Evolutionary conservation across 208 protist genomes (phyloP).

Genomic region (Phytomonas francai): DNA sequence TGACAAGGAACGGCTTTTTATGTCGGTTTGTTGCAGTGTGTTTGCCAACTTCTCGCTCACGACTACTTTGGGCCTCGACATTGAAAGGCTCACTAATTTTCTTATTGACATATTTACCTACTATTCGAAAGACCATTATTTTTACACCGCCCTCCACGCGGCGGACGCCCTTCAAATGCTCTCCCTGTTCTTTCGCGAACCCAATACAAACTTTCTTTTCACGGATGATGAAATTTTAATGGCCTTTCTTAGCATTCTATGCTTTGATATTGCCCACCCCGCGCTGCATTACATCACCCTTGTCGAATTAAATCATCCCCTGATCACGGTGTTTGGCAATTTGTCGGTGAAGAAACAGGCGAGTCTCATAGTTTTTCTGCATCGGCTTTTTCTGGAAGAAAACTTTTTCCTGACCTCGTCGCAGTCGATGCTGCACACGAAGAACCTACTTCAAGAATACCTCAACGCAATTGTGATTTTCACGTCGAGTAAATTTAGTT

Average conservation of each 20-base stretch:
- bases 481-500: slow-evolving; percentile 22
- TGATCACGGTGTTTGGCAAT: slow-evolving; percentile 66
- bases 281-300: slow-evolving; percentile 72
- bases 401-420: slow-evolving; percentile 36
- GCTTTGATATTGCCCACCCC: slow-evolving; percentile 71
- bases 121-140: slow-evolving; percentile 57
- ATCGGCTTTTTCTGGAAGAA: slow-evolving; percentile 35
- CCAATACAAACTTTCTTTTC: slow-evolving; percentile 62
- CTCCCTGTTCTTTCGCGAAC: slow-evolving; percentile 70
- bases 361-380: slow-evolving; percentile 42
- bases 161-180: slow-evolving; percentile 81
- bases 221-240: slow-evolving; percentile 82
- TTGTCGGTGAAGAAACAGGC: slow-evolving; percentile 37
- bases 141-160: slow-evolving; percentile 76
- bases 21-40: slow-evolving; percentile 75
- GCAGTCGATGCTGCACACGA: slow-evolving; percentile 14
- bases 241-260: slow-evolving; percentile 60
- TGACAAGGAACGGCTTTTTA: slow-evolving; percentile 65
- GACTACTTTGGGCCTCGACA: slow-evolving; percentile 33
- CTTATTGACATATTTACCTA: slow-evolving; percentile 43
- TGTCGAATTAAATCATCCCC: slow-evolving; percentile 52
- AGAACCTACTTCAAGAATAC: slow-evolving; percentile 40
- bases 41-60: slow-evolving; percentile 79
- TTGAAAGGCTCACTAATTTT: slow-evolving; percentile 59
- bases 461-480: slow-evolving; percentile 42